Base-by-base conservation (phyloP, 192 early-diverging fungal species). In the Linnemannia elongata region DNA sequence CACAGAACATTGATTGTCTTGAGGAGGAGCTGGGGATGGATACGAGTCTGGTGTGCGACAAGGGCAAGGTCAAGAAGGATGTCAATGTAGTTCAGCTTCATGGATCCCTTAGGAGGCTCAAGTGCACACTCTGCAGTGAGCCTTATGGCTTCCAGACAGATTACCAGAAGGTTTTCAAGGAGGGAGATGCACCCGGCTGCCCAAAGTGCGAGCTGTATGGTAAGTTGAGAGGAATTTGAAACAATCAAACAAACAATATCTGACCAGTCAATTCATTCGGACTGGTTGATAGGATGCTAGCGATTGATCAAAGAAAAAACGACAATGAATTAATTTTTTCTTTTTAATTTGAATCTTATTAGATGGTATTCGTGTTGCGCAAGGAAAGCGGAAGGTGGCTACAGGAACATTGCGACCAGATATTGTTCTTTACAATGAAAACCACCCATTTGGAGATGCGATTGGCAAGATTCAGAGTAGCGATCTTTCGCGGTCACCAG, bases 1-100 rank as follows among this genome's bases (percentile, higher is more conserved):
- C 98, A 20, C 98, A 98, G 89, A 99, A 99, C 88, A 99, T 99
- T 77, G 98, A 99, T 80, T 94, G 96, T 80, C 90, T 99, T 18
- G 98, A 99, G 83, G 92, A 93, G 69, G 91, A 93, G 22, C 89
- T 96, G 5, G 93, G 94, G 22, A 76, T 97, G 78, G 90, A 93
- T 45, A 93, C 93, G 0, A 82, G 79, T 52, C 74, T 89, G 17
- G 83, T 87, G 22, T 83, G 85, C 35, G 88, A 87, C n/a, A 80
- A 82, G 54, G 79, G 82, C 63, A 82, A 87, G 71, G 78, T 83
- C 72, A 94, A 94, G 70, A 90, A 89, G 75, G 88, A 89, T 35
- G 93, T 93, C 24, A 82, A 89, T 18, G 95, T 98, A 0, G 96
- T 99, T 18, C 97, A 97, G 89, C 92, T 99, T 24, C 98, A 99